Evolutionary conservation across 495 filamentous ascomycete species (phyloP).

Genomic region (Pseudevernia furfuracea): DNA sequence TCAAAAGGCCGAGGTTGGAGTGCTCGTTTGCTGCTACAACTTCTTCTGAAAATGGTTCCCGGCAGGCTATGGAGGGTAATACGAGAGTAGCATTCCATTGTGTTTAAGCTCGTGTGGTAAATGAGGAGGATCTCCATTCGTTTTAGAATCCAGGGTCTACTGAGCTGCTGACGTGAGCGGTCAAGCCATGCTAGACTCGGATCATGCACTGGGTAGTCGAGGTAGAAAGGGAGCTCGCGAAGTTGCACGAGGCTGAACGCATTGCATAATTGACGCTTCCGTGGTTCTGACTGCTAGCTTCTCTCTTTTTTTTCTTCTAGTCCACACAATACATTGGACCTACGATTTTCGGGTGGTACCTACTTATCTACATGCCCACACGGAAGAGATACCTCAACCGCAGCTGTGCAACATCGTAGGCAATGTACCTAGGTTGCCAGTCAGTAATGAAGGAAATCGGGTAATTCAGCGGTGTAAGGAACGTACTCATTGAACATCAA

Average conservation of each 20-base stretch:
- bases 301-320: background rate
- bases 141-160: too few species aligned
- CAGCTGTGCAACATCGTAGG: conserved; percentile 72
- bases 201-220: background rate
- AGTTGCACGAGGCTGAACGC: background rate
- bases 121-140: too few species aligned
- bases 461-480: background rate
- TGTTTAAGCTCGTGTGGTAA: too few species aligned
- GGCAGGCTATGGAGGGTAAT: too few species aligned
- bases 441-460: background rate
- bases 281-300: background rate
- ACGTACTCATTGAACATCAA: conserved; percentile 48
- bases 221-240: background rate
- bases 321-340: background rate
- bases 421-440: conserved; percentile 36
- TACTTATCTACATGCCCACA: conserved; percentile 33
- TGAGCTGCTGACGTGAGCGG: too few species aligned
- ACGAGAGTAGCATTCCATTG: too few species aligned
- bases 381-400: conserved; percentile 69
- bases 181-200: background rate
- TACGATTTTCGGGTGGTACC: background rate
- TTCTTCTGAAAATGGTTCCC: too few species aligned
- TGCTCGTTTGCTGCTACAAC: too few species aligned
- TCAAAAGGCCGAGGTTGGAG: too few species aligned
- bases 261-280: background rate